A percentile compares a stretch with the other conserved stretches of the same genome.
Evolutionary conservation across 2,329 filamentous ascomycete genomes (phyloP).

Genomic region (Curvularia sp.): DNA sequence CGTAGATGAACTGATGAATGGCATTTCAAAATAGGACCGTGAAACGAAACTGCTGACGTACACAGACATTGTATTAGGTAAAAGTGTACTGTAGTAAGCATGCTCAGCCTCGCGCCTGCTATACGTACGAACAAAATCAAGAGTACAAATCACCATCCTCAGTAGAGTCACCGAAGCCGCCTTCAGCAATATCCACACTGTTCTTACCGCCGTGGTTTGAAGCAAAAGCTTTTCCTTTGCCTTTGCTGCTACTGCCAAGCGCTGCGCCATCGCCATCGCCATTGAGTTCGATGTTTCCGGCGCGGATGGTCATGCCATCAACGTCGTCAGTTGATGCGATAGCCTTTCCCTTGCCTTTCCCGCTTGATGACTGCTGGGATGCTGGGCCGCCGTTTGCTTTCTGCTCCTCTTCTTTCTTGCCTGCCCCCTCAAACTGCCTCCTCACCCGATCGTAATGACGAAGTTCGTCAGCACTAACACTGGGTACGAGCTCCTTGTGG

Average conservation of each 20-base stretch:
- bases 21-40: neutral
- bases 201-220: slow-evolving; percentile 42
- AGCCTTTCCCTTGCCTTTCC: slow-evolving; percentile 43
- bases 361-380: neutral
- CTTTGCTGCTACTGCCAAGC: slow-evolving; percentile 30
- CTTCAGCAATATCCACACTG: slow-evolving; percentile 46
- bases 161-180: slow-evolving; percentile 51
- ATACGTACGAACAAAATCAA: slow-evolving; percentile 9
- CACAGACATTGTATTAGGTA: slow-evolving; percentile 1
- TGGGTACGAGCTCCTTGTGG: slow-evolving; percentile 85
- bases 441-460: slow-evolving; percentile 89
- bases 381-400: slow-evolving; percentile 41
- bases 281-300: slow-evolving; percentile 50
- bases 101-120: neutral
- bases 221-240: slow-evolving; percentile 48
- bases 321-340: slow-evolving; percentile 36
- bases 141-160: slow-evolving; percentile 55
- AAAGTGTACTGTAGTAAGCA: neutral
- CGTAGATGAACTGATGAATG: neutral
- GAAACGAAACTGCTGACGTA: neutral
- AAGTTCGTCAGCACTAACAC: slow-evolving; percentile 89
- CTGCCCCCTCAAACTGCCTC: slow-evolving; percentile 76
- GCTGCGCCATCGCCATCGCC: slow-evolving; percentile 16
- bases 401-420: slow-evolving; percentile 55
- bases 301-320: slow-evolving; percentile 53